Evolutionary conservation across 371 early-diverging fungal species (phyloP).

Genomic region (Homolaphlyctis polyrhiza): DNA sequence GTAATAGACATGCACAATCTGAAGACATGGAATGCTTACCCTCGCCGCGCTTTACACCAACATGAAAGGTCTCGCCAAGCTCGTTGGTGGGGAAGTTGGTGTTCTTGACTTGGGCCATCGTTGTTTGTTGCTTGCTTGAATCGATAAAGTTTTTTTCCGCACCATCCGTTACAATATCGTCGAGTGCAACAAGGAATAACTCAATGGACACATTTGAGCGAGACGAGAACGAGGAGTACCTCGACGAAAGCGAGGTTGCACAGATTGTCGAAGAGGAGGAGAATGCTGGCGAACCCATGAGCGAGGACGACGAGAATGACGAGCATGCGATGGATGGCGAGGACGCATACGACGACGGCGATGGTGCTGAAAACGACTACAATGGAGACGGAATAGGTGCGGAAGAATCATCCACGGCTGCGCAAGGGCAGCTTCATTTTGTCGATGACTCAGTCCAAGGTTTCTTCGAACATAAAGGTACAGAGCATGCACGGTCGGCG

Average conservation of each 20-base stretch:
- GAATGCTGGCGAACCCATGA: slow-evolving; percentile 13
- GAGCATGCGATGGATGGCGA: slow-evolving; percentile 1
- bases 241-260: slow-evolving; percentile 37
- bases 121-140: too few relatives aligned
- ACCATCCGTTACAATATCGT: too few relatives aligned
- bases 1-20: too few relatives aligned
- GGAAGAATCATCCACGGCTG: too few relatives aligned
- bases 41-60: slow-evolving; percentile 74
- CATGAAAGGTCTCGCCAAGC: slow-evolving; percentile 83
- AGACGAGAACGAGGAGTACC: slow-evolving; percentile 17
- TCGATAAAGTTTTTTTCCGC: too few relatives aligned
- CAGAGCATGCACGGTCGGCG: not conserved
- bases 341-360: not conserved
- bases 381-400: slow-evolving; percentile 8
- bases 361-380: not conserved
- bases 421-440: too few relatives aligned
- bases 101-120: slow-evolving; percentile 8
- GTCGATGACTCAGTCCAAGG: slow-evolving; percentile 90
- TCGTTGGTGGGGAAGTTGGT: slow-evolving; percentile 78
- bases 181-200: too few relatives aligned
- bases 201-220: not conserved
- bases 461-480: slow-evolving; percentile 85
- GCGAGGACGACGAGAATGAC: slow-evolving; percentile 25
- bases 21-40: slow-evolving; percentile 7
- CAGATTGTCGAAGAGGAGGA: slow-evolving; percentile 23